Evolutionary conservation across 768 basidiomycete genomes (phyloP), one percentile per base, ranked within the genome.

Genomic region (Dendrothele bispora): DNA sequence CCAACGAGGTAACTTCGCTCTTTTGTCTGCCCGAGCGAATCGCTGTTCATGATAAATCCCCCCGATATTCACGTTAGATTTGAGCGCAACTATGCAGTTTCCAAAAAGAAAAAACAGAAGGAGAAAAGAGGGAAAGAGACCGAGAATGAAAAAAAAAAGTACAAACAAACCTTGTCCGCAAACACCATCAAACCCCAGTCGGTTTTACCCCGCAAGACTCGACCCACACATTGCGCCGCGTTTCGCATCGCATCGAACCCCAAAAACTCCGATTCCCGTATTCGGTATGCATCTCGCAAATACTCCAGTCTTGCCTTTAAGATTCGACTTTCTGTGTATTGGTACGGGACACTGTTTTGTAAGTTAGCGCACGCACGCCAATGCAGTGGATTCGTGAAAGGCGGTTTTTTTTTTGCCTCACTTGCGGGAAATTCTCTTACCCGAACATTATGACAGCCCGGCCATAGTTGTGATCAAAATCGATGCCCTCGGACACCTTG

Each of bases 151-250:
- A n/a, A n/a, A n/a, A n/a, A n/a, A n/a, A n/a, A n/a, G n/a, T n/a
- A n/a, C n/a, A 8, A 11, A 56, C 62, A 38, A 26, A 94, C 97
- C 82, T 95, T 97, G 68, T 99, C 97, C 1, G 97, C 97, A 64
- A 99, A 99, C 10, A 98, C 84, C 97, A 99, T 99, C 59, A 99
- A 68, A 27, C 97, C 97, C 91, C 97, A 99, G 68, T 99, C 97
- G 3, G 97, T 98, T 74, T 99, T 99, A 54, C 97, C 97, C 42
- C 97, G 84, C 64, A 99, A 67, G 22, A 95, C 97, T 55, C 97
- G 93, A 21, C 97, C 97, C 7, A 99, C 95, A 65, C 97, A 99
- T 61, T 99, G 97, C 12, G 97, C 97, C 7, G 97, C 97, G 61
- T 97, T 98, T 47, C 97, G 84, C 92, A 99, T 98, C 11, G 97